These are phyloP conservation scores for Austroboletus novae-zelandiae DNA, from an alignment of 1,284 basidiomycete species.

Conservation along the genomic window DNA sequence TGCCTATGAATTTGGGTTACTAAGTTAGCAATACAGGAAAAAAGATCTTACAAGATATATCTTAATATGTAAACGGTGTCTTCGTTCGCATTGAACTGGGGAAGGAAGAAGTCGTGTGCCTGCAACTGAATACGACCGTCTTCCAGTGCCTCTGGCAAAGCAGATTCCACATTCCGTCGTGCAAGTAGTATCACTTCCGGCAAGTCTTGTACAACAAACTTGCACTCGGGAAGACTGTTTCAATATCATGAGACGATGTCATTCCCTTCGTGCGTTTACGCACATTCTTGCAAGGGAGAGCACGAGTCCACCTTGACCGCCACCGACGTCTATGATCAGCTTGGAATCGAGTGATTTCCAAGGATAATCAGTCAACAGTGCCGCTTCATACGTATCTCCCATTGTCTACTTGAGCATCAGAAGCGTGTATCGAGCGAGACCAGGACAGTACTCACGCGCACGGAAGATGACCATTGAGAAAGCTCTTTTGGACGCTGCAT, in stretches of 20 bases:
- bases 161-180: conserved; percentile 1
- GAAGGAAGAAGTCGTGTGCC: conserved; percentile 4
- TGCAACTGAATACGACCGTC: conserved; percentile 8
- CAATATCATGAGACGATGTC: neutral
- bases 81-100: neutral
- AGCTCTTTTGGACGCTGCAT: conserved; percentile 2
- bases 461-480: conserved; percentile 7
- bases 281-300: conserved; percentile 8
- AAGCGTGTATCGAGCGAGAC: neutral
- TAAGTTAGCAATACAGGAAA: neutral
- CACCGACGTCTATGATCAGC: conserved; percentile 4
- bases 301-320: conserved; percentile 9
- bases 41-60: conserved; percentile 5
- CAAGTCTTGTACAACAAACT: conserved; percentile 7
- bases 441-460: conserved; percentile 1
- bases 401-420: conserved; percentile 1
- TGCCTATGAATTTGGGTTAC: neutral
- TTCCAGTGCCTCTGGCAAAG: conserved; percentile 1
- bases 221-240: neutral
- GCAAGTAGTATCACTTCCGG: conserved; percentile 7
- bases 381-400: conserved; percentile 7
- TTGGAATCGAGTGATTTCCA: conserved; percentile 3
- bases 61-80: conserved; percentile 3
- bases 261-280: neutral
- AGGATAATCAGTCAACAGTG: conserved; percentile 8